Conservation (phyloP, 352 stramenopile species). For the Phytophthora meadii region DNA sequence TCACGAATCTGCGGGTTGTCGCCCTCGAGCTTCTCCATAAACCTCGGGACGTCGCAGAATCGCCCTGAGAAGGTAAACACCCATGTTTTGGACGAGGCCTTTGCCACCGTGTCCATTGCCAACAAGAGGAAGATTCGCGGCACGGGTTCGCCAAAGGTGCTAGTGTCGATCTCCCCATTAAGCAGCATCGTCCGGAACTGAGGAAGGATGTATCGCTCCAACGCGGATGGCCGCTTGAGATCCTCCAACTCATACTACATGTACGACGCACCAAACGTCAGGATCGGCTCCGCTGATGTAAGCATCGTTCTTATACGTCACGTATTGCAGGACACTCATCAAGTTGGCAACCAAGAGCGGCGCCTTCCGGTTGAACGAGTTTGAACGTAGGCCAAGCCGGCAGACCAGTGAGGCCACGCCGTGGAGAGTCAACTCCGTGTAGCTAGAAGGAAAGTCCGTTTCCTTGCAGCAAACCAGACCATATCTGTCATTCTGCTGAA, state of each 20-base stretch:
- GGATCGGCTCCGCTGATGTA: not conserved
- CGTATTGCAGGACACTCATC: no score
- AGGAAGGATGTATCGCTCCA: slow-evolving; percentile 1
- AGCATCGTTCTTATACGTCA: no score
- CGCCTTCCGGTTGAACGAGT: no score
- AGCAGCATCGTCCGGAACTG: slow-evolving; percentile 6
- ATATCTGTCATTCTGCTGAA: not conserved
- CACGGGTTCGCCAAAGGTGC: slow-evolving; percentile 1
- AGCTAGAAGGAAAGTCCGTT: not conserved
- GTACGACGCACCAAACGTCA: not conserved
- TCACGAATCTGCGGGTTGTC: no score
- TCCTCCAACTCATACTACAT: not conserved
- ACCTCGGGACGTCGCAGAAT: no score
- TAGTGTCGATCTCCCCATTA: not conserved
- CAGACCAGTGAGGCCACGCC: slow-evolving; percentile 30
- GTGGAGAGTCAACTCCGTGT: slow-evolving; percentile 11
- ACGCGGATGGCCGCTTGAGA: not conserved
- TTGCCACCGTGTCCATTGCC: slow-evolving; percentile 2
- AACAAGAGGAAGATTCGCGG: slow-evolving; percentile 1
- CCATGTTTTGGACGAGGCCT: not conserved
- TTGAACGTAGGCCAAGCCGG: no score
- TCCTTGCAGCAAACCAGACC: slow-evolving; percentile 3
- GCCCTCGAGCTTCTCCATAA: no score
- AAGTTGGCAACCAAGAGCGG: no score
- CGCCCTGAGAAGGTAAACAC: not conserved